phyloP scores from a whole-genome alignment of 441 rosid species.

The Bruguiera hainesii region DNA sequence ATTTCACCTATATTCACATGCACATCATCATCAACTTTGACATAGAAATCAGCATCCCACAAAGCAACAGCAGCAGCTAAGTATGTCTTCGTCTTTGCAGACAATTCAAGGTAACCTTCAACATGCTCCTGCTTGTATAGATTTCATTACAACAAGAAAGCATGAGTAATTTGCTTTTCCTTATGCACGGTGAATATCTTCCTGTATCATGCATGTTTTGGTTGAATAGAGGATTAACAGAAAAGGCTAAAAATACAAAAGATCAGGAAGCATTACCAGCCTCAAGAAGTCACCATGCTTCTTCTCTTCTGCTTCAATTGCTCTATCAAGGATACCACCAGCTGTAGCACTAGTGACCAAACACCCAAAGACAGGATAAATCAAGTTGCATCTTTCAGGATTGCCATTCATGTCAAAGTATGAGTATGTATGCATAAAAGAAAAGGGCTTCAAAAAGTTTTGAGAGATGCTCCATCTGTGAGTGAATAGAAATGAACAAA shows the following conservation, averaged over 20 bases:
- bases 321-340: conserved; percentile 91
- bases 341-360: conserved; percentile 59
- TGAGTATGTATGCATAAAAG: not conserved
- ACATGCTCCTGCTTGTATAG: conserved; percentile 66
- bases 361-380: conserved; percentile 5
- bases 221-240: not conserved
- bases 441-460: not conserved
- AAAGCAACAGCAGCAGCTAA: conserved; percentile 73
- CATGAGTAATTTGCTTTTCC: not conserved
- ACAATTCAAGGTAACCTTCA: conserved; percentile 90
- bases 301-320: conserved; percentile 84
- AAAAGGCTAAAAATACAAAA: conserved; percentile 7
- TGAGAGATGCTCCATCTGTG: not conserved
- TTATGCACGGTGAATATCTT: not conserved
- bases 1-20: conserved; percentile 85
- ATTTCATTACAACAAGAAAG: conserved; percentile 6
- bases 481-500: too few relatives aligned
- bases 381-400: conserved; percentile 14
- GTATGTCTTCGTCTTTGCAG: conserved; percentile 80
- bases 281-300: conserved; percentile 87
- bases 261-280: conserved; percentile 49
- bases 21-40: conserved; percentile 90
- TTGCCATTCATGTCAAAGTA: not conserved
- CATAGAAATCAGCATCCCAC: conserved; percentile 94
- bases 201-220: not conserved